phyloP scores from a whole-genome alignment of 78 protist genomes.

The Monosiga brevicollis region DNA sequence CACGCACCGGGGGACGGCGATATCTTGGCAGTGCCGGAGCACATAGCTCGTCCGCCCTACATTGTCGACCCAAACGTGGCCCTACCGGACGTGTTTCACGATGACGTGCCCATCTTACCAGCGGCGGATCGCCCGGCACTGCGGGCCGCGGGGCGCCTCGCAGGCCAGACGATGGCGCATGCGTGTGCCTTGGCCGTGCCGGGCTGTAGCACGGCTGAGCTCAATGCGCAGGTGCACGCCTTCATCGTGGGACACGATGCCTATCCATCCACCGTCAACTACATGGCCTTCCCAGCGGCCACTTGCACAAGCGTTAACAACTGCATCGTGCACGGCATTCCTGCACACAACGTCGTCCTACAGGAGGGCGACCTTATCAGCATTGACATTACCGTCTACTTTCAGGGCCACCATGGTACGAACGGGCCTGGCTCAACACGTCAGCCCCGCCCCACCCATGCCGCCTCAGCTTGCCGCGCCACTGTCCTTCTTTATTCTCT shows the following conservation, averaged over 20 bases:
- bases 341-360: conserved; percentile 59
- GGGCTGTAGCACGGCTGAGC: conserved; percentile 76
- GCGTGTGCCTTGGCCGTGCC: conserved; percentile 57
- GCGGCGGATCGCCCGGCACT: too few species aligned
- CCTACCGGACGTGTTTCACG: too few species aligned
- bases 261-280: conserved; percentile 90
- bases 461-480: too few species aligned
- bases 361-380: conserved; percentile 50
- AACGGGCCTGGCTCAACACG: too few species aligned
- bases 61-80: too few species aligned
- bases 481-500: too few species aligned
- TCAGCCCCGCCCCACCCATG: too few species aligned
- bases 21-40: too few species aligned
- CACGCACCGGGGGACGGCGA: too few species aligned
- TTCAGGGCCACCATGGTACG: conserved; percentile 80
- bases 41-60: too few species aligned
- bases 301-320: conserved; percentile 81
- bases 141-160: conserved; percentile 24
- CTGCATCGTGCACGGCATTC: conserved; percentile 93
- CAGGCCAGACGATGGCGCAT: conserved; percentile 60
- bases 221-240: conserved; percentile 66
- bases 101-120: too few species aligned
- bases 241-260: conserved; percentile 49
- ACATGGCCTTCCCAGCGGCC: conserved; percentile 75
- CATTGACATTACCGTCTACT: conserved; percentile 74